Base-by-base conservation (phyloP, 2,329 filamentous ascomycete genomes). In the Ascochyta viciae-villosae region DNA sequence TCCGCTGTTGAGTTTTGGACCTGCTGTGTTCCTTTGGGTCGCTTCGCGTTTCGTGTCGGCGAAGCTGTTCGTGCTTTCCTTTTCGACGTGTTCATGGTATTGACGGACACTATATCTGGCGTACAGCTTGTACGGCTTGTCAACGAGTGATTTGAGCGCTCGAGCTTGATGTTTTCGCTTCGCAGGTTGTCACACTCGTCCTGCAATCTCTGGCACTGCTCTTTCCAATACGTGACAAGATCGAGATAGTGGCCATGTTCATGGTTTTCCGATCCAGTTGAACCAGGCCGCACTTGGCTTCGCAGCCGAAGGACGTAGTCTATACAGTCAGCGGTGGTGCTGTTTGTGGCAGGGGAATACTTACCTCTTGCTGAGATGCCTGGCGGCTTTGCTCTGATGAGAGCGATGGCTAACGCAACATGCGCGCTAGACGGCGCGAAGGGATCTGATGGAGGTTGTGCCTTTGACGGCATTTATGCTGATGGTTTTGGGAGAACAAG, bases 381-480 rank as follows among this genome's bases (percentile, higher is more conserved):
- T 5, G 57, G 39, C 5, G 78, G 78, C 53, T 78, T 81, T 3
- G 71, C 68, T 22, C 65, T 67, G n/a, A 79, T 57, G n/a, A 78
- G 60, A 4, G 71, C 69, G 38, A 77, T 58, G 6, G 74, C 75
- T 15, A 75, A 61, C 3, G 74, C 73, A 16, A 73, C 49, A 38
- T 75, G 70, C 10, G 71, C 55, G 13, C 38, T 42, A 5, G 69
- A 65, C 24, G 70, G 72, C 6, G 58, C 29, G 23, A 57, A 40
- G 3, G 27, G 23, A 16, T 39, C 13, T n/a, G 52, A 24, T 15
- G 31, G 22, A n/a, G 44, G 31, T 31, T 51, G 53, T 33, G n/a
- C 29, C 51, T 48, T 56, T 4, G 47, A n/a, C 13, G 47, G 38
- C 53, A 56, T 56, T 6, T 7, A 10, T 46, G 12, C 16, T 9